Conservation (phyloP, 495 filamentous ascomycete species). For the Darksidea phi region DNA sequence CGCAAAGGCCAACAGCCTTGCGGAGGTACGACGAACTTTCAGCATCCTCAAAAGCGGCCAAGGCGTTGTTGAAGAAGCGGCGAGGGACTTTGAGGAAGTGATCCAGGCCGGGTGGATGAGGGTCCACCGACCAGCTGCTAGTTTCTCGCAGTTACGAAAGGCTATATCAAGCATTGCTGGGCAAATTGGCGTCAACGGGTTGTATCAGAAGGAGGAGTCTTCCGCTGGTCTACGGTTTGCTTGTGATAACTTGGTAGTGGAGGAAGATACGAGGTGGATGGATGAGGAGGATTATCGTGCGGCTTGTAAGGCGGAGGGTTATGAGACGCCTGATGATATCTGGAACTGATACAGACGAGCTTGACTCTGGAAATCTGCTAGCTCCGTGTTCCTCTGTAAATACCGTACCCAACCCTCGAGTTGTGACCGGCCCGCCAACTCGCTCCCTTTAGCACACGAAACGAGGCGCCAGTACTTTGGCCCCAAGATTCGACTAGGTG, state of each 20-base stretch:
- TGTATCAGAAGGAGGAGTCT: neutral
- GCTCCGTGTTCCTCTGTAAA: neutral
- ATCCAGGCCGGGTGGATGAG: conserved; percentile 2
- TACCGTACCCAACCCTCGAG: neutral
- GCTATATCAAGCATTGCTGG: neutral
- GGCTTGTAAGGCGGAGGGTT: neutral
- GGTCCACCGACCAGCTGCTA: neutral
- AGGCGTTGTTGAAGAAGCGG: conserved; percentile 1
- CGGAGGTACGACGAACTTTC: neutral
- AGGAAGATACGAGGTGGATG: neutral
- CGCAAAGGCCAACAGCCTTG: conserved; percentile 1
- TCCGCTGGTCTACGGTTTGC: neutral
- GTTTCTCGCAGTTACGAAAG: conserved; percentile 3
- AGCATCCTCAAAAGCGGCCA: conserved; percentile 1
- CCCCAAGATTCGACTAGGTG: neutral
- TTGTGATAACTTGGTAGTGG: neutral
- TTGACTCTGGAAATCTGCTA: neutral
- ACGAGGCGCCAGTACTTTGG: neutral
- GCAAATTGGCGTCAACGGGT: neutral
- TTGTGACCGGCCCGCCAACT: neutral
- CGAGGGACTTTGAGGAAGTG: conserved; percentile 3
- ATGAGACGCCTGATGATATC: neutral
- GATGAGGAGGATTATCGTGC: neutral
- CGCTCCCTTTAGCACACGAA: neutral
- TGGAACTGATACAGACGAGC: neutral